Evolutionary conservation across 306 rosid genomes (phyloP), one percentile per base, ranked within the genome.

Genomic region (Inga oerstediana): DNA sequence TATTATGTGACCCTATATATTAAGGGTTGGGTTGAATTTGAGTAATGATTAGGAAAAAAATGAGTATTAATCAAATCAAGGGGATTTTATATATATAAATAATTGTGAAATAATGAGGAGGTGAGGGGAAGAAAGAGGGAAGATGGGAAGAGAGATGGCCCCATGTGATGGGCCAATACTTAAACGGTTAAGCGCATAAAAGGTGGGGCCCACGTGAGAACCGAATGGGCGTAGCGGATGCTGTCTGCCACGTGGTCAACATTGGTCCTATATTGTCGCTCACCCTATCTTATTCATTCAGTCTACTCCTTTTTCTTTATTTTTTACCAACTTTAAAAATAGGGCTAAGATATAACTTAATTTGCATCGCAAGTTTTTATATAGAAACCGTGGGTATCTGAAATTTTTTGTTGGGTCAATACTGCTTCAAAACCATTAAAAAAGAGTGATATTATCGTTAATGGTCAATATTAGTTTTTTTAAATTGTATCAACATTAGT

Each of bases 221-320:
- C 45, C 76, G 76, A 85, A 77, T 79, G 75, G 81, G 81, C 77
- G 54, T 41, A 81, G 81, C 80, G 35, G 89, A 86, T 79, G 90
- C 86, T 93, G 98, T 92, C 97, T 89, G 92, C 97, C 95, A 95
- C 97, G 98, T 93, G 95, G 89, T 87, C 87, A 92, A 89, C 97
- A 93, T 37, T 87, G 90, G 87, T 80, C 93, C 98, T 89, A 89
- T 92, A 84, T 84, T 89, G 90, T 88, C 91, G 98, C 95, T 45
- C 74, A 69, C 91, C 79, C 78, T n/a, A 77, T 75, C 54, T 80
- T 87, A 22, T 75, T 74, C 2, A 22, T 3, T 59, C 37, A 5
- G 3, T 1, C 2, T 61, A 3, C 10, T 11, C 27, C 3, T 24
- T 27, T 27, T 61, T 3, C 10, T 54, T 54, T 19, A 19, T 8